Evolutionary conservation across 2,329 filamentous ascomycete species (phyloP).

Genomic region (Blastomyces emzantsi): DNA sequence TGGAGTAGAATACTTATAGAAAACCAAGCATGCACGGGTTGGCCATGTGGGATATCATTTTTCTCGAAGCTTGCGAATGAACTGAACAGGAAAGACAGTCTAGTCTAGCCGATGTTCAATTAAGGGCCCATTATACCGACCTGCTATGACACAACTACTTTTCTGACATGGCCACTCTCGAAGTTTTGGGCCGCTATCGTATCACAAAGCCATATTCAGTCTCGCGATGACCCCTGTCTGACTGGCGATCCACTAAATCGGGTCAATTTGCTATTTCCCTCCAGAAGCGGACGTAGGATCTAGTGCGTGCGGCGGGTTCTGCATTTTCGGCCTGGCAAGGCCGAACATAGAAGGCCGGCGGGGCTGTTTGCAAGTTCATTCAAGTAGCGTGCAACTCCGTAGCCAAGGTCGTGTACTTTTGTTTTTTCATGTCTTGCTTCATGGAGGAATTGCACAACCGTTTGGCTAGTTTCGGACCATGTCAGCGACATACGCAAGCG

Average conservation of each 20-base stretch:
- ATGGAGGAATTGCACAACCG: background rate
- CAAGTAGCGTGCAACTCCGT: background rate
- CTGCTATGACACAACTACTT: background rate
- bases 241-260: background rate
- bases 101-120: background rate
- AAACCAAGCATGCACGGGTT: background rate
- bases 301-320: background rate
- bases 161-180: background rate
- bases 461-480: background rate
- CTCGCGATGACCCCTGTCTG: background rate
- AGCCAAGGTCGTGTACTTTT: background rate
- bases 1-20: constrained; percentile 4
- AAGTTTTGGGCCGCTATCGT: background rate
- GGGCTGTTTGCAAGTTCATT: background rate
- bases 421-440: background rate
- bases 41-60: background rate
- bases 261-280: background rate
- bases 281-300: background rate
- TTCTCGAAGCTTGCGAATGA: background rate
- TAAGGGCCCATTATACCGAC: background rate
- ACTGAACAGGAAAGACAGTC: background rate
- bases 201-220: background rate
- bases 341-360: background rate
- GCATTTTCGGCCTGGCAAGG: background rate
- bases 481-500: background rate